Evolutionary conservation across 352 stramenopile genomes (phyloP), one percentile per base, ranked within the genome.

Genomic region (Thraustotheca clavata): DNA sequence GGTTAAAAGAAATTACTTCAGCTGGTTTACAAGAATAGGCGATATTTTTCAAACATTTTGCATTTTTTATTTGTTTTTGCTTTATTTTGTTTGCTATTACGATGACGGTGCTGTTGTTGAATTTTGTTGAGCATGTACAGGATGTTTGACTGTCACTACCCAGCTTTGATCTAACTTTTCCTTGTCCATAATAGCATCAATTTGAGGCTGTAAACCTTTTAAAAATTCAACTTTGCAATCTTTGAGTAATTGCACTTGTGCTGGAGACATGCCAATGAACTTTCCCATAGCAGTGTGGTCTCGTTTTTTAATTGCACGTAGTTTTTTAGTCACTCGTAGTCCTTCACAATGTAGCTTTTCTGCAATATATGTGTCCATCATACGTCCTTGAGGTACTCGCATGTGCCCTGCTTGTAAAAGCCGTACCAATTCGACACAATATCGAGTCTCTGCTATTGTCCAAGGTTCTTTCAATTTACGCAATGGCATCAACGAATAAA

Each of bases 261-360:
- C 38, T 3, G 55, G 35, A 8, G 55, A 34, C 55, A 63, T 63
- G 36, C 43, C 43, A 9, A 50, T 41, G 14, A 26, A 26, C 31
- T 60, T 60, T n/a, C 50, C 26, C 26, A 22, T 41, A 38, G n/a
- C 43, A 9, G 43, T 18, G n/a, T 52, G 43, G 43, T 52, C 43
- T 11, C 43, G 43, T 31, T 52, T 52, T 31, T 52, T 52, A 31
- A 52, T 52, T 11, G 43, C 43, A 24, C 43, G 43, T 11, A 52
- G 43, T 31, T 52, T 52, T 18, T 52, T 52, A 31, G 43, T 20
- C 24, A 52, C 43, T 24, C 43, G 43, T 24, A 52, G 43, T 24
- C 43, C 43, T 1, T 54, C 57, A 35, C 57, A 65, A 22, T 65
- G 57, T n/a, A 65, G 39, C 32, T 65, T 65, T 46, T 65, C 57